Evolutionary conservation across 2,329 filamentous ascomycete genomes (phyloP).

Genomic region (Hypoxylon sp.): DNA sequence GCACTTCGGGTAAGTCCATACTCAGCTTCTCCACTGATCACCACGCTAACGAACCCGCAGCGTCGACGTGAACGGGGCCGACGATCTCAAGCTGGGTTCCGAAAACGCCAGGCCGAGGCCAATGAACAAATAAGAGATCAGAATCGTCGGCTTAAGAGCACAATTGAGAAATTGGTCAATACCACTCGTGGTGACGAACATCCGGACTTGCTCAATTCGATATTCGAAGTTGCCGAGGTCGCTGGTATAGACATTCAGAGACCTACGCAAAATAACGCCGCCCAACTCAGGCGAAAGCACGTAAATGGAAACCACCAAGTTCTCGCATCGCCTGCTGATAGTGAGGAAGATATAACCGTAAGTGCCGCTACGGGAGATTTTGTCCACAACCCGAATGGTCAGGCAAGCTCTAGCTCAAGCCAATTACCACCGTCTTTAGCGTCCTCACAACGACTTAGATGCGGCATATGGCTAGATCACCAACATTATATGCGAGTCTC

Average conservation of each 20-base stretch:
- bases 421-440: neutral
- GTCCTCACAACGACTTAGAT: constrained; percentile 27
- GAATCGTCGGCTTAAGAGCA: constrained; percentile 31
- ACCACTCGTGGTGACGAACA: constrained; percentile 35
- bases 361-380: constrained; percentile 15
- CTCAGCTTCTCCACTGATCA: neutral
- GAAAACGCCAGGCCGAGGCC: constrained; percentile 40
- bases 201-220: constrained; percentile 36
- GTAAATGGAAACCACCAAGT: neutral
- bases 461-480: constrained; percentile 40
- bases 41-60: constrained; percentile 26
- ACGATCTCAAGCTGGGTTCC: constrained; percentile 39
- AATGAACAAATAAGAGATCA: constrained; percentile 32
- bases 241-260: constrained; percentile 33
- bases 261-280: neutral
- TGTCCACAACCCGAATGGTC: neutral
- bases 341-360: constrained; percentile 25
- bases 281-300: neutral
- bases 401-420: neutral
- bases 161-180: constrained; percentile 35
- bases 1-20: constrained; percentile 30
- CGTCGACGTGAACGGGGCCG: constrained; percentile 43
- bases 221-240: constrained; percentile 35
- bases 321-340: neutral
- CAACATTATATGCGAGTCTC: constrained; percentile 39